Evolutionary conservation across 202 grass and related monocot species (phyloP), one percentile per base, ranked within the genome.

Genomic region (Tripidium arundinaceum): DNA sequence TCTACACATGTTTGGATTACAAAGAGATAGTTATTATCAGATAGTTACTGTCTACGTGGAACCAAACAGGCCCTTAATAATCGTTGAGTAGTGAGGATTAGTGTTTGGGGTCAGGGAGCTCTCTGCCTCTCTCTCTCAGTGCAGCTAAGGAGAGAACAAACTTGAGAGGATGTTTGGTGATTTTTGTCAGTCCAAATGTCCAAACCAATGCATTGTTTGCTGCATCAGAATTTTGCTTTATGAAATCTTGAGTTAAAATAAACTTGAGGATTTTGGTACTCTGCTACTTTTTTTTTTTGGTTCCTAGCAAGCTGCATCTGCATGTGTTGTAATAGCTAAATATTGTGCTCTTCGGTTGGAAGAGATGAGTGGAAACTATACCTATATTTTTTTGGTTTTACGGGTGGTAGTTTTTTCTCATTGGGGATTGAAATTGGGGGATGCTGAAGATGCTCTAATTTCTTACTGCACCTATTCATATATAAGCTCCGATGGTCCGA

Each of bases 121-220:
- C 24, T 63, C n/a, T n/a, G n/a, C n/a, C n/a, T n/a, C n/a, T 8
- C 49, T 63, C 9, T 73, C 13, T 57, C 21, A n/a, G n/a, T 79
- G 9, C 73, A 38, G 36, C 36, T 3, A 18, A 54, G 29, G 11
- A n/a, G n/a, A 34, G 67, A 62, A 4, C 68, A 47, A 54, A 7
- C 77, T 82, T 72, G 26, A 69, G 65, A 37, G 65, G 31, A 24
- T 57, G 52, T 57, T 57, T 57, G 27, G 46, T 21, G 50, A 54
- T 22, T 57, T 57, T 57, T 57, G 52, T 57, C 52, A 4, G 1
- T 57, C 8, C 52, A 57, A 57, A 57, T 72, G 34, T 79, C 58
- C 68, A 65, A 50, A 18, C 8, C 25, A 26, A 57, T 74, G 19
- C 46, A 27, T 19, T 37, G 8, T 79, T 28, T 80, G 19, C 40